phyloP scores from a whole-genome alignment of 257 asterid genomes.

The Misopates orontium region DNA sequence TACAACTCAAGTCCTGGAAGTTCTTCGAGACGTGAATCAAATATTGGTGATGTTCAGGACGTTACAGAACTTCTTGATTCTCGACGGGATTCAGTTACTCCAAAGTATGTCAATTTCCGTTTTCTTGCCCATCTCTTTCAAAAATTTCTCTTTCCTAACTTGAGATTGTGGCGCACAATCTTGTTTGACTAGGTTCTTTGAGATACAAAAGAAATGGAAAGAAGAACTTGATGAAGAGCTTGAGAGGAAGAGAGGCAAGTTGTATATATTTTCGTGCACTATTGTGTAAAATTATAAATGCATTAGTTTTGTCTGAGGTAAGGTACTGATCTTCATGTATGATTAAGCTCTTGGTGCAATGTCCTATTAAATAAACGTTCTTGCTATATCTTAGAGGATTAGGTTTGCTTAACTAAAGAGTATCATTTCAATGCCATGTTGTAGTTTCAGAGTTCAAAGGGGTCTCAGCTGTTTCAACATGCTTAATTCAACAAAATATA shows the following conservation, averaged over 20 bases:
- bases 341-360: neutral
- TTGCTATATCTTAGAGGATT: neutral
- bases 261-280: constrained; percentile 22
- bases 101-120: constrained; percentile 51
- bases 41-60: constrained; percentile 58
- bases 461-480: constrained; percentile 2
- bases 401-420: neutral
- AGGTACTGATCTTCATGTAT: neutral
- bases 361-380: neutral
- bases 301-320: constrained; percentile 5
- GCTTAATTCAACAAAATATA: neutral
- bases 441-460: constrained; percentile 9
- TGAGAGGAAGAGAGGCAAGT: constrained; percentile 83
- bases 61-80: constrained; percentile 52
- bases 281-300: constrained; percentile 16
- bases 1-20: constrained; percentile 64
- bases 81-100: constrained; percentile 65
- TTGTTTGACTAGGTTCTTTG: constrained; percentile 51
- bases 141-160: constrained; percentile 5
- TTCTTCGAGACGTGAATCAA: constrained; percentile 70
- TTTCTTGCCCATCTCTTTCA: constrained; percentile 15
- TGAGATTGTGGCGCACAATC: constrained; percentile 25
- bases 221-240: constrained; percentile 97
- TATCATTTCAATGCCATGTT: constrained; percentile 1
- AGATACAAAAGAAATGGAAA: constrained; percentile 90